Conservation (phyloP, 192 early-diverging fungal genomes). For the Backusella tarrabulga region DNA sequence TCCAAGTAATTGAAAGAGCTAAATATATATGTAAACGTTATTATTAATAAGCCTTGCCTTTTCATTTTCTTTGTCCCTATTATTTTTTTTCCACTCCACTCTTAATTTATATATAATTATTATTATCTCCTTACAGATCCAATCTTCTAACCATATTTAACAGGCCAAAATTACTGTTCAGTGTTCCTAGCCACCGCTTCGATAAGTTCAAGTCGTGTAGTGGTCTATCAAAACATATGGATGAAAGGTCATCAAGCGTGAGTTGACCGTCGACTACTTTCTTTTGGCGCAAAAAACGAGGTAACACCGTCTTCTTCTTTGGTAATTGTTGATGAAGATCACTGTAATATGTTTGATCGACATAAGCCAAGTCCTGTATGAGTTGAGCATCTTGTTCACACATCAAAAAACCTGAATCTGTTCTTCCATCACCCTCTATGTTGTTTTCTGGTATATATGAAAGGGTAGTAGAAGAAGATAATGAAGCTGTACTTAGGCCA, state of each 20-base stretch:
- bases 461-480: background rate
- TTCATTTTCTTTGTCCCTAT: background rate
- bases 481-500: background rate
- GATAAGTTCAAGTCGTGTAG: background rate
- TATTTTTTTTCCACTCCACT: background rate
- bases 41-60: background rate
- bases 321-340: background rate
- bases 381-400: background rate
- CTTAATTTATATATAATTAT: background rate
- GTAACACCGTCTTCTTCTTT: background rate
- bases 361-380: background rate
- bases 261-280: background rate
- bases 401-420: slow-evolving; percentile 15
- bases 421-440: background rate
- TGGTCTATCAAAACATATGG: background rate
- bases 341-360: slow-evolving; percentile 20
- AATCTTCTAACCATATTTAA: slow-evolving; percentile 7
- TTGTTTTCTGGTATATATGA: background rate
- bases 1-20: slow-evolving; percentile 75
- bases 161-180: slow-evolving; percentile 10
- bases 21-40: background rate
- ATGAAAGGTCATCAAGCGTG: background rate
- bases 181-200: background rate
- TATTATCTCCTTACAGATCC: slow-evolving; percentile 13
- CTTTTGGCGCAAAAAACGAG: background rate